Conservation (phyloP, 2,329 filamentous ascomycete genomes). For the Ophiostoma himal-ulmi region DNA sequence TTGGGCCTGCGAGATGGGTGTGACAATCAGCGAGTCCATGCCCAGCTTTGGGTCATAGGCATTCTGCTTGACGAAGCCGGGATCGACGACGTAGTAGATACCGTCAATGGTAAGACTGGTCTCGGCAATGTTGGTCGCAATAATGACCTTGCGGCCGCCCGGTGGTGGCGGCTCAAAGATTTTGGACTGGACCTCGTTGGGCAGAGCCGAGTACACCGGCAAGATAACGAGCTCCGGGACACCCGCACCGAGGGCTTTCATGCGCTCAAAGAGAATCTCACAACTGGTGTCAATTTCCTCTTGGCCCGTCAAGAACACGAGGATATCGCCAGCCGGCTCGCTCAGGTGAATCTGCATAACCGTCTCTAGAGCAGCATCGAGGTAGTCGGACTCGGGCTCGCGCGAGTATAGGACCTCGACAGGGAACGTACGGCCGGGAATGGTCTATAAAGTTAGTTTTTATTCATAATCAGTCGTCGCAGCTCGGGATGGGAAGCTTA, state of each 20-base stretch:
- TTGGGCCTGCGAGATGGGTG: conserved; percentile 93
- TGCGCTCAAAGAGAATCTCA: conserved; percentile 87
- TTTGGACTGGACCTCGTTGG: conserved; percentile 84
- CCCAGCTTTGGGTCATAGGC: conserved; percentile 95
- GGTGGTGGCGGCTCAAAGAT: conserved; percentile 92
- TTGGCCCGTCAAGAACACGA: conserved; percentile 95
- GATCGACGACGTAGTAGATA: conserved; percentile 95
- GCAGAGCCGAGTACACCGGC: conserved; percentile 92
- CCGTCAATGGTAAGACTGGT: conserved; percentile 97
- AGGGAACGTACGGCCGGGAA: conserved; percentile 89
- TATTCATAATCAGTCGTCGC: not conserved
- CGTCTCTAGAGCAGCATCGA: conserved; percentile 88
- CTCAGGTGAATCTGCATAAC: conserved; percentile 98
- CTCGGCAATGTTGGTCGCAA: conserved; percentile 97
- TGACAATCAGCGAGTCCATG: conserved; percentile 95
- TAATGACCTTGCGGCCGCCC: conserved; percentile 86
- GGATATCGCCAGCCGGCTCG: conserved; percentile 85
- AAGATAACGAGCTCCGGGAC: conserved; percentile 90
- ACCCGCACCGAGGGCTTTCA: conserved; percentile 87
- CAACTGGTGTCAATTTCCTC: conserved; percentile 96
- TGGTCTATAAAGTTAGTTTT: conserved; percentile 45
- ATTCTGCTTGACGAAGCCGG: conserved; percentile 96
- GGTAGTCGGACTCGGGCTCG: conserved; percentile 91
- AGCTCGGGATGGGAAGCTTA: conserved; percentile 9
- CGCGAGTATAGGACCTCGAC: conserved; percentile 94